Percentiles rank a stretch among this genome's conserved stretches.
These are phyloP conservation scores for Penicillium lagena DNA, from an alignment of 495 filamentous ascomycete species.

Conservation along the genomic window DNA sequence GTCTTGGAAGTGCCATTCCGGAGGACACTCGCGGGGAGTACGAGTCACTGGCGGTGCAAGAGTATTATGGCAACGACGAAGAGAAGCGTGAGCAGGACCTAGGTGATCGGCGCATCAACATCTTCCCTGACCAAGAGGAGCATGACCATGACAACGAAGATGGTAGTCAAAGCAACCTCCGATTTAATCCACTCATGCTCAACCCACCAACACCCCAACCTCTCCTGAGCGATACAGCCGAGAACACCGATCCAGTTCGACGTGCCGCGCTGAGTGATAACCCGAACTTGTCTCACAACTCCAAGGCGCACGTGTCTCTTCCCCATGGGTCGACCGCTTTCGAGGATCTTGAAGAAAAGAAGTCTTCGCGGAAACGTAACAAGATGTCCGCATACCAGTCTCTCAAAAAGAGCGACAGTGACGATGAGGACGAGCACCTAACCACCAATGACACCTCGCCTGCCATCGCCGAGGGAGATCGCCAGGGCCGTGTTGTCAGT, in stretches of 20 bases:
- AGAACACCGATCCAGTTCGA: constrained; percentile 16
- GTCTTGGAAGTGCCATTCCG: constrained; percentile 22
- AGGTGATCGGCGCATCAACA: constrained; percentile 32
- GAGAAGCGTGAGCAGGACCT: constrained; percentile 30
- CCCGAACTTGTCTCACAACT: constrained; percentile 27
- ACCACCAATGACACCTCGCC: constrained; percentile 18
- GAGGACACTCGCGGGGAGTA: constrained; percentile 37
- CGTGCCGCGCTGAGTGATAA: constrained; percentile 30
- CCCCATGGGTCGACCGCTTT: constrained; percentile 12
- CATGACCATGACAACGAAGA: constrained; percentile 33
- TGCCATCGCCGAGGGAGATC: constrained; percentile 24
- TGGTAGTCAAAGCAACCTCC: constrained; percentile 19
- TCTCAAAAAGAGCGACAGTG: constrained; percentile 29
- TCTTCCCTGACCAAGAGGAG: constrained; percentile 43
- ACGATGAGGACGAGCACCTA: constrained; percentile 11
- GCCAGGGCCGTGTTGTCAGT: constrained; percentile 44
- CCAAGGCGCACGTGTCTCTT: constrained; percentile 6
- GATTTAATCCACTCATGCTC: constrained; percentile 44
- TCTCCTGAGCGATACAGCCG: constrained; percentile 10
- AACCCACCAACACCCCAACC: constrained; percentile 49
- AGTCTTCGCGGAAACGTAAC: constrained; percentile 26
- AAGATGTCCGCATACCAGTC: constrained; percentile 26
- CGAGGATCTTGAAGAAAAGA: background rate
- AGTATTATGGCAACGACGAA: constrained; percentile 32
- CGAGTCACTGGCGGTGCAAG: constrained; percentile 31